These are phyloP conservation scores for Clonostachys sp. DNA, from an alignment of 2,329 filamentous ascomycete species.

Conservation along the genomic window DNA sequence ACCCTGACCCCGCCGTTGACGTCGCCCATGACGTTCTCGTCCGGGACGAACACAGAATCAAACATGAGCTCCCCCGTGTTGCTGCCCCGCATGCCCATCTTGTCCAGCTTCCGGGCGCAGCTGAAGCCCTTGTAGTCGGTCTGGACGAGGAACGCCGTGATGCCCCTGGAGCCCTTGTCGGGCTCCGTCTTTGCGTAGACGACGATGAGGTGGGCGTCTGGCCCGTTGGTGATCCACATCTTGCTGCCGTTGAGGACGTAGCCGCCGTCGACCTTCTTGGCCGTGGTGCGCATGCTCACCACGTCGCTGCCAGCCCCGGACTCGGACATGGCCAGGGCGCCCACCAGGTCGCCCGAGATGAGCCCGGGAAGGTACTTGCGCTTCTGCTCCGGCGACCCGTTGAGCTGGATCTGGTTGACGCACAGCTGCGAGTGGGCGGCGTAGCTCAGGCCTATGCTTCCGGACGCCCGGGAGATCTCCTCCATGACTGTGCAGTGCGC, in stretches of 20 bases:
- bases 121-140: slow-evolving; percentile 65
- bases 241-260: slow-evolving; percentile 86
- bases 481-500: slow-evolving; percentile 95
- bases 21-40: slow-evolving; percentile 73
- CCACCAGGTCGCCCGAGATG: slow-evolving; percentile 75
- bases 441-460: slow-evolving; percentile 82
- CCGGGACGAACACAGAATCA: slow-evolving; percentile 84
- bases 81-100: slow-evolving; percentile 95
- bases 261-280: slow-evolving; percentile 76
- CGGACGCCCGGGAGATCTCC: slow-evolving; percentile 84
- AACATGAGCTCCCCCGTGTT: slow-evolving; percentile 95
- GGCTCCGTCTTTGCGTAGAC: slow-evolving; percentile 97
- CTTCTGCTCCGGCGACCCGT: slow-evolving; percentile 78
- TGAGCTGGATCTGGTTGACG: slow-evolving; percentile 92
- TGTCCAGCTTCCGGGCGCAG: slow-evolving; percentile 88
- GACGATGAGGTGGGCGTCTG: slow-evolving; percentile 86
- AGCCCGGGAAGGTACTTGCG: slow-evolving; percentile 73
- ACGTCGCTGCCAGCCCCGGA: slow-evolving; percentile 89
- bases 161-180: slow-evolving; percentile 76
- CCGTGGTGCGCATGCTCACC: slow-evolving; percentile 88
- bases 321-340: slow-evolving; percentile 93
- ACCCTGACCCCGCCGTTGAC: slow-evolving; percentile 83
- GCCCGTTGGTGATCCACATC: slow-evolving; percentile 99
- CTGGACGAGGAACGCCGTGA: slow-evolving; percentile 91
- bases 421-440: slow-evolving; percentile 95